phyloP scores from a whole-genome alignment of 2,329 filamentous ascomycete genomes.

The Exophiala aquamarina region DNA sequence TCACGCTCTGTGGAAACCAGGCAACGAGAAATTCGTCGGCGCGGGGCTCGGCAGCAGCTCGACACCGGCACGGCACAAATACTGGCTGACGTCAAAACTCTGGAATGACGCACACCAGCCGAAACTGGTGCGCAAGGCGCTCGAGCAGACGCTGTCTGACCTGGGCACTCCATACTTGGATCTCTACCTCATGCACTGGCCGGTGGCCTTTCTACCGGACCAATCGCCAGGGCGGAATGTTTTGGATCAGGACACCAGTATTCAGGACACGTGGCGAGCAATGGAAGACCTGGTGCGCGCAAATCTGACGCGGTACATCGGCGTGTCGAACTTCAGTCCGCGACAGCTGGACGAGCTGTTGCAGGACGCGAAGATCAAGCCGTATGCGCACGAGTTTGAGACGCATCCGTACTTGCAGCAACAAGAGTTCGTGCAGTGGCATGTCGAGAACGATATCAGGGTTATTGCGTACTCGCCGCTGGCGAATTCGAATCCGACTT shows the following conservation, averaged over 20 bases:
- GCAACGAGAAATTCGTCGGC: constrained; percentile 71
- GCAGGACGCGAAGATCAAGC: constrained; percentile 27
- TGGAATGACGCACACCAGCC: constrained; percentile 70
- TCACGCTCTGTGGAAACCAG: too few species aligned
- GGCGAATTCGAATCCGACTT: constrained; percentile 49
- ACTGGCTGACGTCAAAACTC: constrained; percentile 78
- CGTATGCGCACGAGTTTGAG: constrained; percentile 39
- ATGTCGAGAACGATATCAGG: constrained; percentile 35
- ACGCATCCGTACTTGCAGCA: constrained; percentile 41
- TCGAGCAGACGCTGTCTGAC: constrained; percentile 40
- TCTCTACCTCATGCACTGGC: constrained; percentile 49
- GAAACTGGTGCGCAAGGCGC: constrained; percentile 61
- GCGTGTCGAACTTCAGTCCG: constrained; percentile 59
- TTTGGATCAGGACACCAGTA: constrained; percentile 31
- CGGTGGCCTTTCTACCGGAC: constrained; percentile 33
- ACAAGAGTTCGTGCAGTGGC: constrained; percentile 37
- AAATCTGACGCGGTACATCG: constrained; percentile 58
- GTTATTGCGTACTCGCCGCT: constrained; percentile 40
- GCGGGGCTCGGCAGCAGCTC: constrained; percentile 61
- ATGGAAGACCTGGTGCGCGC: constrained; percentile 59
- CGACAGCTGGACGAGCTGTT: constrained; percentile 31
- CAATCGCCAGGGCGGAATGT: constrained; percentile 28
- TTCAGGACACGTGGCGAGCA: constrained; percentile 57
- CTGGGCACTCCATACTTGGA: constrained; percentile 43
- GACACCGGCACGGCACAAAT: constrained; percentile 58